Evolutionary conservation across 441 rosid genomes (phyloP), one percentile per base, ranked within the genome.

Genomic region (Erodium moschatum): DNA sequence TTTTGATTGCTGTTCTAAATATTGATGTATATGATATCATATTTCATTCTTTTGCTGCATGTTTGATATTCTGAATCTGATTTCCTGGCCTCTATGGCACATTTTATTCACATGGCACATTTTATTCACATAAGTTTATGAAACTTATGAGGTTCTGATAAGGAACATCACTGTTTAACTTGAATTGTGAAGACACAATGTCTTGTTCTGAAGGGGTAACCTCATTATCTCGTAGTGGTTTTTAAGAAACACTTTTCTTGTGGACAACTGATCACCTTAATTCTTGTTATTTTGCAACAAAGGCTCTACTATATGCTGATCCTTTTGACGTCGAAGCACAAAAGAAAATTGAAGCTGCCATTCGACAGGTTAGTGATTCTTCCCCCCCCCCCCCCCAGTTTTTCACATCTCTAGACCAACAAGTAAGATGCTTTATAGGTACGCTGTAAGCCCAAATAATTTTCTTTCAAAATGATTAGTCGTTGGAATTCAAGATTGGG

Each of bases 241-340:
- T 24, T 0, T 24, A 24, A 24, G 27, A 24, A 24, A 24, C 27
- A 24, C 27, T 24, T 24, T 24, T 24, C 27, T 24, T 24, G 27
- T 24, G 4, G 12, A 24, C 58, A 64, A 64, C 0, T 40, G 11
- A 40, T 40, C 46, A 40, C 46, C 46, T 6, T 40, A 40, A 24
- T 24, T 24, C 27, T 24, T 24, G 27, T 16, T 64, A 15, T 56
- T 74, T 20, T 54, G 44, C 27, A 4, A 65, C 35, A 65, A 76
- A 93, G 98, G 97, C 92, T 52, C 97, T 93, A 74, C 85, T 88
- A 46, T 67, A 85, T 72, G 98, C 98, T 16, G 98, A 93, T 85
- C 98, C 98, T 72, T 91, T 93, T 81, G 97, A 91, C 69, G 89
- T 91, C 72, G 98, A 93, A 77, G 92, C 98, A 70, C 98, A 93